These are phyloP conservation scores for Lasiosphaeria hispida DNA, from an alignment of 495 filamentous ascomycete genomes.

Conservation along the genomic window DNA sequence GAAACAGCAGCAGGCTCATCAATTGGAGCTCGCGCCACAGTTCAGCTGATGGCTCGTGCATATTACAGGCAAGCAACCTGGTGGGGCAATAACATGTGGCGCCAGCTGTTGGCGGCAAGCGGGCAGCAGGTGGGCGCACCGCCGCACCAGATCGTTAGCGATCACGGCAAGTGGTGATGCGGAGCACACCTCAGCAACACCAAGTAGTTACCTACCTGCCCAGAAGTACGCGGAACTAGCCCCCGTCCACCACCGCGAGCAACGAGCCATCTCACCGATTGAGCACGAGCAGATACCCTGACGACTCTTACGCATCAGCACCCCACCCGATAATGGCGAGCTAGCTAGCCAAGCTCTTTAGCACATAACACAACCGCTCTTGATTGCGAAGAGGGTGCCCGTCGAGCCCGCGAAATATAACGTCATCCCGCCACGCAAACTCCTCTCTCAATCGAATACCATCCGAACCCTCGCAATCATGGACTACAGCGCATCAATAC, in stretches of 20 bases:
- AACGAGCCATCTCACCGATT: no score
- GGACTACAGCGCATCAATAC: slow-evolving; percentile 79
- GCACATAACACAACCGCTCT: no score
- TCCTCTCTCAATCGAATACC: slow-evolving; percentile 6
- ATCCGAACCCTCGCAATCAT: slow-evolving; percentile 45
- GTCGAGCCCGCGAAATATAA: no score
- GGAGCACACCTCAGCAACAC: neutral
- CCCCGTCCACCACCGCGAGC: neutral
- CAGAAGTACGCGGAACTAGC: slow-evolving; percentile 3
- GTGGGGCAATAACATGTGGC: slow-evolving; percentile 6
- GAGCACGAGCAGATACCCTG: no score
- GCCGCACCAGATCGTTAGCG: neutral
- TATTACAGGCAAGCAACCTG: neutral
- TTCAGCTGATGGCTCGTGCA: neutral
- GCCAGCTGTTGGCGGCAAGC: neutral
- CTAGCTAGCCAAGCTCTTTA: no score
- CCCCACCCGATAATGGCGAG: no score
- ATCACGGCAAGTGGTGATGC: neutral
- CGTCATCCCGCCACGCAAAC: neutral
- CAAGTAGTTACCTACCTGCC: neutral
- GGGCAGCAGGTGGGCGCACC: neutral
- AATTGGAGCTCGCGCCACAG: neutral
- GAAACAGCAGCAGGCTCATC: no score
- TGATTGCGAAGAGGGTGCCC: no score
- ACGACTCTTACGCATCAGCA: no score